Evolutionary conservation across 306 rosid genomes (phyloP).

Genomic region (Malus asiatica): DNA sequence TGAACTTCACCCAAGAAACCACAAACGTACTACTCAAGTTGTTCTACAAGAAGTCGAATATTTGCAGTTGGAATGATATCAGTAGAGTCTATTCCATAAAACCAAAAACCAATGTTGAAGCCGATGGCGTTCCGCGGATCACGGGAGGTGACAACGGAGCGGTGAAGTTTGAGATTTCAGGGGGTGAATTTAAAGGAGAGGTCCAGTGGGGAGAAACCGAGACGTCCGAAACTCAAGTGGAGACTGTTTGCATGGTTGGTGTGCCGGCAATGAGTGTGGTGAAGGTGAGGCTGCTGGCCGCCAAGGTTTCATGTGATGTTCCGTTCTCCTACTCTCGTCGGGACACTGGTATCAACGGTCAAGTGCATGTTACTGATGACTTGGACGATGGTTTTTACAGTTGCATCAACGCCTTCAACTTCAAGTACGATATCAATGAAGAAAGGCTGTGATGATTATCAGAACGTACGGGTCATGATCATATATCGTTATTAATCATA

Average conservation of each 20-base stretch:
- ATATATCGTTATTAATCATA: too few relatives aligned
- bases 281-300: neutral
- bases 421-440: neutral
- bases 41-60: neutral
- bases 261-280: neutral
- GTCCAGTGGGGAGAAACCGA: conserved; percentile 3
- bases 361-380: neutral
- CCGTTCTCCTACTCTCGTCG: conserved; percentile 11
- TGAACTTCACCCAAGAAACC: neutral
- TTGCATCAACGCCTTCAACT: neutral
- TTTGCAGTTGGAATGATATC: neutral
- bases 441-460: neutral
- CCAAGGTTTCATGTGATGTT: neutral
- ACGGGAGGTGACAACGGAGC: neutral
- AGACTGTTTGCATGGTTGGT: neutral
- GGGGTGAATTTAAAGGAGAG: neutral
- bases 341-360: neutral
- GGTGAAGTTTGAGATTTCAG: neutral
- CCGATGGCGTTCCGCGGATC: neutral
- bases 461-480: too few relatives aligned
- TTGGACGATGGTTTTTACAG: conserved; percentile 12
- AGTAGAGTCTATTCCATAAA: neutral
- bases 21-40: neutral
- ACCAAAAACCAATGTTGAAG: neutral
- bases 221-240: conserved; percentile 1